Base-by-base conservation (phyloP, 2,329 filamentous ascomycete species). In the Eutypella sp. region DNA sequence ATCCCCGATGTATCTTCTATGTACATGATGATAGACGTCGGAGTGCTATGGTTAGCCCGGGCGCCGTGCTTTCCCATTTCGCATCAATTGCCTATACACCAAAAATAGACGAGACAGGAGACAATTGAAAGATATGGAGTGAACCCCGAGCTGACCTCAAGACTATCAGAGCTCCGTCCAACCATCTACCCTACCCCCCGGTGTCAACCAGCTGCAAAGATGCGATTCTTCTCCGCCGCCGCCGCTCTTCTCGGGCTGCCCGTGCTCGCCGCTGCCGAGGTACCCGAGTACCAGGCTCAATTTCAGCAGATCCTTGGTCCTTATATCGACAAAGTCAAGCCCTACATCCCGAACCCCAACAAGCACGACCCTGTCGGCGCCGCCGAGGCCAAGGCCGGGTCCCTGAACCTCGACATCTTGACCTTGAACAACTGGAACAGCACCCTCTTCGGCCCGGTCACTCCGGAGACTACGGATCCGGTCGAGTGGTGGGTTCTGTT, bases 401-500 rank as follows among this genome's bases (percentile, higher is more conserved):
- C 66, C 39, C 66, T 69, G 52, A 73, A 75, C 40, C 69, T 84
- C 51, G 69, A 78, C 62, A 63, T 76, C 41, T 64, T 92, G 56
- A 84, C 81, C 5, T 71, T 89, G 47, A 71, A 82, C 53, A 85
- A 84, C 74, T 89, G 86, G 85, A 79, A 83, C 64, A 68, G 84
- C 22, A 79, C 82, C 3, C 71, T 92, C 49, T 82, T 79, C 60
- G 71, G 71, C 42, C 78, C 81, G 24, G 79, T 85, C 47, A 71
- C 79, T 49, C 67, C 79, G 8, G 78, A 67, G 23, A 75, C 78
- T 50, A 77, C 78, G 10, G 75, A 69, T 7, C 84, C 86, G 5
- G 84, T 85, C 67, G 84, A 89, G 67, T 90, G 85, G 85, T 83
- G 86, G 74, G 71, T 92, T 50, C 75, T 87, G 55, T 69, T 89